A percentile compares a stretch with the other conserved stretches of the same genome.
Evolutionary conservation across 257 asterid species (phyloP).

Genomic region (Scutellaria minor): DNA sequence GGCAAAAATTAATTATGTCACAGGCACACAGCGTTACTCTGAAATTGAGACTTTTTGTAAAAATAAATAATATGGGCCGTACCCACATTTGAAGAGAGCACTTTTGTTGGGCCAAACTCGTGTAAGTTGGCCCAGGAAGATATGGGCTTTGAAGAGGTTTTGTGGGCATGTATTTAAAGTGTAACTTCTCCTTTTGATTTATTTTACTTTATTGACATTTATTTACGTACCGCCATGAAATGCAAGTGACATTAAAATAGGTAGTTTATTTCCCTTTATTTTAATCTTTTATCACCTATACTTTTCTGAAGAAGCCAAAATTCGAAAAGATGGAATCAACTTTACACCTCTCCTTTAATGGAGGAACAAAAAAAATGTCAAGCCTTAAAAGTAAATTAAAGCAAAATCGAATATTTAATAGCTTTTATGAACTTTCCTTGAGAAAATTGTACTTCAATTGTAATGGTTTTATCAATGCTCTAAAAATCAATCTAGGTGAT

Average conservation of each 20-base stretch:
- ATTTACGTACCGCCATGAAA: too few species aligned
- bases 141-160: not conserved
- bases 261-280: not conserved
- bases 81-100: too few species aligned
- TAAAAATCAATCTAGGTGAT: too few species aligned
- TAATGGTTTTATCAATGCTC: too few species aligned
- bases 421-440: too few species aligned
- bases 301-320: not conserved
- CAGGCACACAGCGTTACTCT: too few species aligned
- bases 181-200: not conserved
- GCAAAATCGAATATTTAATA: not conserved
- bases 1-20: too few species aligned
- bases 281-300: not conserved
- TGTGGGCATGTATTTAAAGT: not conserved
- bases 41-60: too few species aligned
- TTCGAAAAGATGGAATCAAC: constrained; percentile 31
- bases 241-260: too few species aligned
- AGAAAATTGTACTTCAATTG: too few species aligned
- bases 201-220: constrained; percentile 9
- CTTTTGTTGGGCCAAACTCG: too few species aligned
- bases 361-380: constrained; percentile 28
- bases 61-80: too few species aligned
- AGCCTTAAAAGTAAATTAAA: constrained; percentile 20
- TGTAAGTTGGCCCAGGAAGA: not conserved
- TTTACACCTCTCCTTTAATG: constrained; percentile 33